These are phyloP conservation scores for Aspergillus melleus DNA, from an alignment of 2,329 filamentous ascomycete genomes.

Conservation along the genomic window DNA sequence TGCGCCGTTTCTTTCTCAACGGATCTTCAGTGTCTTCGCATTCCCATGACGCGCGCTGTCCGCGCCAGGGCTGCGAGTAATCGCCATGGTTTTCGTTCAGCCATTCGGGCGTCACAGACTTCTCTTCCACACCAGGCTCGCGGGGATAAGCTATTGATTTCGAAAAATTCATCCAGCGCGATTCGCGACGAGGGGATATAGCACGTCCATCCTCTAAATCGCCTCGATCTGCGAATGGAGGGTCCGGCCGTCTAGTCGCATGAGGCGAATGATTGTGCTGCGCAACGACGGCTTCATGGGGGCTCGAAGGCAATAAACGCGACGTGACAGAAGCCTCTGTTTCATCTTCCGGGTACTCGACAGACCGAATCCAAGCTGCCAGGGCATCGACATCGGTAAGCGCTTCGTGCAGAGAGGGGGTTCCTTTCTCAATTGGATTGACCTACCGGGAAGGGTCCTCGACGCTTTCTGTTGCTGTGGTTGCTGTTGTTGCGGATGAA, in stretches of 20 bases:
- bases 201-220: slow-evolving; percentile 7
- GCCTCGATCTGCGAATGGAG: slow-evolving; percentile 9
- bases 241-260: slow-evolving; percentile 26
- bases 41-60: slow-evolving; percentile 36
- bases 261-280: slow-evolving; percentile 48
- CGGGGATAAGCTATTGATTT: slow-evolving; percentile 44
- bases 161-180: slow-evolving; percentile 49
- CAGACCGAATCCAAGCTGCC: slow-evolving; percentile 47
- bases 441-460: slow-evolving; percentile 41
- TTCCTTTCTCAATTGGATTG: neutral
- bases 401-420: neutral
- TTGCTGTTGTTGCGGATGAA: slow-evolving; percentile 10
- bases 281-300: slow-evolving; percentile 43
- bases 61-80: slow-evolving; percentile 55
- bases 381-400: slow-evolving; percentile 4
- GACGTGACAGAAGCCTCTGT: slow-evolving; percentile 35
- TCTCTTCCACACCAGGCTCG: slow-evolving; percentile 35
- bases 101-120: slow-evolving; percentile 48
- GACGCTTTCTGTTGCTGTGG: slow-evolving; percentile 14
- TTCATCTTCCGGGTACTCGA: slow-evolving; percentile 39
- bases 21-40: slow-evolving; percentile 54
- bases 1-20: slow-evolving; percentile 51
- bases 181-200: slow-evolving; percentile 33
- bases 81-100: slow-evolving; percentile 46
- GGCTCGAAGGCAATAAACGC: slow-evolving; percentile 37